Evolutionary conservation across 306 rosid genomes (phyloP).

Genomic region (Casuarina cunninghamiana): DNA sequence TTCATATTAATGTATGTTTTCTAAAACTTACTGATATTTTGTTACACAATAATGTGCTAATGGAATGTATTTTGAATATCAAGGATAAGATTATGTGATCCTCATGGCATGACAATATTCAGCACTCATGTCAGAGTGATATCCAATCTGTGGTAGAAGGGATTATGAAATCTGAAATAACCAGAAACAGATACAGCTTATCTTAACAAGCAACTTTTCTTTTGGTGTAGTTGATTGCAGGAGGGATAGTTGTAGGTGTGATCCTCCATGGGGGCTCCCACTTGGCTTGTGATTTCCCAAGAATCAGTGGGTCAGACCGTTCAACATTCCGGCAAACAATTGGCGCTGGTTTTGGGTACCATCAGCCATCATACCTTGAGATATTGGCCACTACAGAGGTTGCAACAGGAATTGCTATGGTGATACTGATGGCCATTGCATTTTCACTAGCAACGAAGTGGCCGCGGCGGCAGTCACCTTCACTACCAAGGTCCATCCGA

Average conservation of each 20-base stretch:
- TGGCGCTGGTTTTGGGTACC: constrained; percentile 59
- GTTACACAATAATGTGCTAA: too few species aligned
- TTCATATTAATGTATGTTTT: too few species aligned
- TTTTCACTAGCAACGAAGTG: constrained; percentile 77
- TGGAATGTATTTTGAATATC: too few species aligned
- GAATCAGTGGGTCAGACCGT: constrained; percentile 57
- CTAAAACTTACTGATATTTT: too few species aligned
- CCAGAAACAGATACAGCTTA: neutral
- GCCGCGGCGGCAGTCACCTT: constrained; percentile 68
- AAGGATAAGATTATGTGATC: too few species aligned
- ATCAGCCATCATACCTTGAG: constrained; percentile 67
- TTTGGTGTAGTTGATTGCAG: constrained; percentile 64
- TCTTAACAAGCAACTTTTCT: constrained; percentile 2
- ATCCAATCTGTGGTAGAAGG: too few species aligned
- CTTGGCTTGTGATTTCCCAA: constrained; percentile 91
- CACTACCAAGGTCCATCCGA: constrained; percentile 56
- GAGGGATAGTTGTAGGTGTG: constrained; percentile 79
- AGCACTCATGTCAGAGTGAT: too few species aligned
- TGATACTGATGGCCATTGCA: constrained; percentile 67
- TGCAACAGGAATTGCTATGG: constrained; percentile 69
- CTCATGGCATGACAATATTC: too few species aligned
- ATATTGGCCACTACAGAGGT: constrained; percentile 69
- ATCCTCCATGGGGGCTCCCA: constrained; percentile 84
- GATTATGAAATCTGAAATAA: too few species aligned
- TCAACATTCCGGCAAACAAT: constrained; percentile 61